Evolutionary conservation across 1,139 yeast genomes (phyloP).

Genomic region (Debaryomyces singareniensis): DNA sequence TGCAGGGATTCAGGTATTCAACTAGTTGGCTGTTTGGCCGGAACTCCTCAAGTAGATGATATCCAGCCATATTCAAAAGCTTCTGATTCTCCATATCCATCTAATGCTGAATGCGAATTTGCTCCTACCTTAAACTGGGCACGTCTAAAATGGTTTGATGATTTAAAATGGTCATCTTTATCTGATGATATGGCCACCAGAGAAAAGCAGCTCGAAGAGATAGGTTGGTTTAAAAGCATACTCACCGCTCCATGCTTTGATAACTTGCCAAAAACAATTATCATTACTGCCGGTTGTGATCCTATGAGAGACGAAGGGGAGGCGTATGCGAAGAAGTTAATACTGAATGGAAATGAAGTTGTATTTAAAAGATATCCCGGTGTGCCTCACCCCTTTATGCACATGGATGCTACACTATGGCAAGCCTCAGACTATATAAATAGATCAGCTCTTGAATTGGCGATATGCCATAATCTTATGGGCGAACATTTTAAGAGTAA

Average conservation of each 20-base stretch:
- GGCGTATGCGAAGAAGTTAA: conserved; percentile 19
- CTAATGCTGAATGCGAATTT: conserved; percentile 13
- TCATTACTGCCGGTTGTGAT: conserved; percentile 22
- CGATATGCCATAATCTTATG: conserved; percentile 11
- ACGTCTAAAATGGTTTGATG: conserved; percentile 20
- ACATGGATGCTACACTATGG: conserved; percentile 36
- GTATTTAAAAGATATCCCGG: conserved; percentile 32
- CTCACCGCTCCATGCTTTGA: conserved; percentile 14
- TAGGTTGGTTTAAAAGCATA: conserved; percentile 15
- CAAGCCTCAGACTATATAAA: conserved; percentile 33
- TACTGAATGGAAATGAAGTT: conserved; percentile 30
- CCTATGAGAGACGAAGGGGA: conserved; percentile 22
- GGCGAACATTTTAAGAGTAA: too few relatives aligned
- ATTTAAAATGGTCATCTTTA: conserved; percentile 15
- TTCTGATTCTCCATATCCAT: conserved; percentile 16
- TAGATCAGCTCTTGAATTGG: conserved; percentile 24
- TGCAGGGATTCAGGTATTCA: conserved; percentile 11
- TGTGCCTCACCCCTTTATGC: conserved; percentile 46
- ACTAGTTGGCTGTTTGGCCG: conserved; percentile 19
- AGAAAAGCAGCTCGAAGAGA: conserved; percentile 8
- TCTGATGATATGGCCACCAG: conserved; percentile 8
- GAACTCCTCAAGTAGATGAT: conserved; percentile 23
- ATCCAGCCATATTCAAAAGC: conserved; percentile 10
- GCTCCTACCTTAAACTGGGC: conserved; percentile 23
- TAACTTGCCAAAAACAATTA: conserved; percentile 16